Base-by-base conservation (phyloP, 177 flowering plant genomes). In the Telopea speciosissima region DNA sequence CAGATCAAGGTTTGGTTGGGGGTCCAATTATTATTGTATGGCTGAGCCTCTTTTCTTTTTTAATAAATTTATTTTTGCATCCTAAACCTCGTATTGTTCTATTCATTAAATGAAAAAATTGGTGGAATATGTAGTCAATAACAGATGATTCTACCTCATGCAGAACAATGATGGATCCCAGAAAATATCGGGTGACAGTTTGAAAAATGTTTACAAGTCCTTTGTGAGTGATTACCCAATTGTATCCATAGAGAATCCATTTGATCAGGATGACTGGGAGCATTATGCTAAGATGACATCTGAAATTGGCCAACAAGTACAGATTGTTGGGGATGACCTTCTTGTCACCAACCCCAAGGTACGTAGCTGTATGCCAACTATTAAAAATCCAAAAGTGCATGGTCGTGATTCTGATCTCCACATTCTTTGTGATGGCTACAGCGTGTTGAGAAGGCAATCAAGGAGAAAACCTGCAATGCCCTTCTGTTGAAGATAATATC, bases 211-310 rank as follows among this genome's bases (percentile, higher is more conserved):
- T 14, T 81, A 81, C 81, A 78, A 81, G 75, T 81, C 81, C 17
- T 81, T 79, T 62, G 83, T 79, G 26, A 11, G 70, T 56, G 83
- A 76, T 44, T 81, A 81, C 70, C 81, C 83, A 31, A 81, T 81
- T 74, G 83, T 76, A 14, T 81, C 83, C 49, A 81, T 79, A 44
- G 83, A 81, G 36, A 81, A 81, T 45, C 83, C 83, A 49, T 81
- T 79, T 65, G 83, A 81, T 72, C 83, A 79, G 72, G 83, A 81
- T 72, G 83, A 81, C 42, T 81, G 83, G 81, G 83, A 76, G 63
- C 79, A 81, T 68, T 79, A 81, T 68, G 72, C 76, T 64, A 81
- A 81, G 72, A 5, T 81, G 70, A 81, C 83, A 6, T 74, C 68
- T 31, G 83, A 81, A 77, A 70, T 79, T 65, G 83, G 83, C 40